Conservation (phyloP, 805 yeast species). For the Zygosaccharomyces lentus region DNA sequence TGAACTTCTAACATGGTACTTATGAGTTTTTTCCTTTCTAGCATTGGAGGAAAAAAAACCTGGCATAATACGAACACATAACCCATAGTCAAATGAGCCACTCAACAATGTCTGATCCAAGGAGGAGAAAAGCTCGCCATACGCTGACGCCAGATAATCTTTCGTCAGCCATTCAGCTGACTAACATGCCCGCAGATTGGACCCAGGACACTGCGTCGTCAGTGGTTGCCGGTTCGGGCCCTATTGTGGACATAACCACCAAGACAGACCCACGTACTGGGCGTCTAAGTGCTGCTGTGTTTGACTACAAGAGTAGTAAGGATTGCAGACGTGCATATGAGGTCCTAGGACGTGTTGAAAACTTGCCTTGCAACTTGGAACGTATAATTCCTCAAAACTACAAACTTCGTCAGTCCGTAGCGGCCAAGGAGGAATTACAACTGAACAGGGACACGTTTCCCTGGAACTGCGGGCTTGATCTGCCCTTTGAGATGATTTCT, state of each 20-base stretch:
- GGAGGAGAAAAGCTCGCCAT: constrained; percentile 34
- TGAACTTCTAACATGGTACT: too few relatives aligned
- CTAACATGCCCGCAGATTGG: constrained; percentile 67
- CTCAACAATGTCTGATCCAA: constrained; percentile 28
- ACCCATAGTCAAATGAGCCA: not conserved
- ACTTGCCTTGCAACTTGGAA: constrained; percentile 29
- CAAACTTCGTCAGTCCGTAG: constrained; percentile 9
- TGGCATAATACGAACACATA: not conserved
- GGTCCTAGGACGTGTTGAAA: constrained; percentile 24
- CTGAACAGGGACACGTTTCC: constrained; percentile 33
- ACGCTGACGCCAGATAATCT: constrained; percentile 30
- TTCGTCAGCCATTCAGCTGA: constrained; percentile 29
- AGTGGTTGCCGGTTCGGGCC: constrained; percentile 69
- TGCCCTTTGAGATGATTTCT: constrained; percentile 36
- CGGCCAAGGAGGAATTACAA: constrained; percentile 14
- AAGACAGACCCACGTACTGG: constrained; percentile 36
- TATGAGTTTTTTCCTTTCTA: not conserved
- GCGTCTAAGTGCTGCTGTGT: constrained; percentile 42
- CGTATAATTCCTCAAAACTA: constrained; percentile 26
- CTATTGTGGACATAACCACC: constrained; percentile 53
- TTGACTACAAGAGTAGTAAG: constrained; percentile 25
- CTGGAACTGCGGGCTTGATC: constrained; percentile 28
- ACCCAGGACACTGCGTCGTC: constrained; percentile 56
- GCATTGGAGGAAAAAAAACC: not conserved
- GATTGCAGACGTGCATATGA: constrained; percentile 30